Evolutionary conservation across 305 asterid species (phyloP), one percentile per base, ranked within the genome.

Genomic region (Solanum hybrid): DNA sequence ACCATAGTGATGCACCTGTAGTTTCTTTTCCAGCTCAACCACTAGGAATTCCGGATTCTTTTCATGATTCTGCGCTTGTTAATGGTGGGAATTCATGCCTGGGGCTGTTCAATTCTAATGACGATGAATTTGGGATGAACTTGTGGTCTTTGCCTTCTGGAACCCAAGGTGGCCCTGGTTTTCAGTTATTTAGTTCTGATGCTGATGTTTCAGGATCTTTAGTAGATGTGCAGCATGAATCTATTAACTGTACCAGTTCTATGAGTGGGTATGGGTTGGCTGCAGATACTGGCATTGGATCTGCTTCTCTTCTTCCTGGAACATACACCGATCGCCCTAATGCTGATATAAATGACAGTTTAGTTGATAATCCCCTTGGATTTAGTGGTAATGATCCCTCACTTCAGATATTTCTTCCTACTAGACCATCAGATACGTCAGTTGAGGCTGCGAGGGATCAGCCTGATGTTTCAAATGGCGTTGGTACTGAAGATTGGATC

Each of bases 321-420:
- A 92, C 96, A 85, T 90, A 91, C 86, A 90, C 89, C 60, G 91
- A 90, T 86, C 93, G 79, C 89, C 88, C 95, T 84, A 91, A 93
- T 87, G 85, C 88, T 92, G 89, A 89, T 90, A 88, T 90, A 56
- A 94, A 92, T 90, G 97, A 90, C 87, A 93, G 95, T 81, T 93
- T 95, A 88, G 95, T 95, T 56, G 98, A 95, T 91, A 96, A 96
- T 92, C 94, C 95, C 89, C 90, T 95, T 90, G 95, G 94, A 24
- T 93, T 92, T 90, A 91, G 92, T 90, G 96, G 96, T 89, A 94
- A 92, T 71, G 99, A 98, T 91, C 98, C 97, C 32, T 93, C 99
- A 0, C 98, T 96, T 89, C 98, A 98, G 89, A 94, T 96, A 95
- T 97, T 97, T 94, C 97, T 98, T 86, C 97, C 99, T 56, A 92